Conservation (phyloP, 108 stramenopile species). For the Schizochytrium sp. region DNA sequence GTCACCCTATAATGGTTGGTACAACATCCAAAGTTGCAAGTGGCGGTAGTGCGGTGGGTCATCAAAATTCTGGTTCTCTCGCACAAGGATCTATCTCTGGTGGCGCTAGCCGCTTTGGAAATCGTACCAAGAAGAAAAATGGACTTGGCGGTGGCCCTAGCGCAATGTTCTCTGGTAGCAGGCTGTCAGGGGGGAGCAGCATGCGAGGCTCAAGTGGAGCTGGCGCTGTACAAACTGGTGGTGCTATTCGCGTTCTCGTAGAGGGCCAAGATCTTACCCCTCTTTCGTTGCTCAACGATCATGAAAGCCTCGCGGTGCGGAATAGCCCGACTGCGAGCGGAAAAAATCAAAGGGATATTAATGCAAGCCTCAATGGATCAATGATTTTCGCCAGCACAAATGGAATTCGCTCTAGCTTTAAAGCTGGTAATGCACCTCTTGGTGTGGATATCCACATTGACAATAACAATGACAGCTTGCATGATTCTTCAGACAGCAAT, state of each 20-base stretch:
- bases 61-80: not conserved
- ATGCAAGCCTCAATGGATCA: conserved; percentile 2
- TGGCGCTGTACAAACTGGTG: not conserved
- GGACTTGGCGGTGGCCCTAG: conserved; percentile 8
- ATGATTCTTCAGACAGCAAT: not conserved
- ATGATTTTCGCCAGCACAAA: conserved; percentile 34
- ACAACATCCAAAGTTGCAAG: not conserved
- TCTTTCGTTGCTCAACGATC: conserved; percentile 7
- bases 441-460: not conserved
- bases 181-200: conserved; percentile 25
- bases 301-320: conserved; percentile 7
- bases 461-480: not conserved
- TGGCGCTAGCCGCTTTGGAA: conserved; percentile 25
- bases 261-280: conserved; percentile 46
- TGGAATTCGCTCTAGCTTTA: not conserved
- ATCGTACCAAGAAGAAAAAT: conserved; percentile 11
- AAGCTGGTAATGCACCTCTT: not conserved
- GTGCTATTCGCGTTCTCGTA: not conserved
- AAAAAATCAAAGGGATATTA: not conserved
- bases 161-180: not conserved
- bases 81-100: not conserved
- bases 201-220: not conserved
- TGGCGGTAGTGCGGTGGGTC: not conserved
- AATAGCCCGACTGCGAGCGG: not conserved
- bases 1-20: not conserved